Percentiles rank a stretch among this genome's conserved stretches.
These are phyloP conservation scores for Bipolaris oryzae DNA, from an alignment of 2,329 filamentous ascomycete genomes.

Conservation along the genomic window DNA sequence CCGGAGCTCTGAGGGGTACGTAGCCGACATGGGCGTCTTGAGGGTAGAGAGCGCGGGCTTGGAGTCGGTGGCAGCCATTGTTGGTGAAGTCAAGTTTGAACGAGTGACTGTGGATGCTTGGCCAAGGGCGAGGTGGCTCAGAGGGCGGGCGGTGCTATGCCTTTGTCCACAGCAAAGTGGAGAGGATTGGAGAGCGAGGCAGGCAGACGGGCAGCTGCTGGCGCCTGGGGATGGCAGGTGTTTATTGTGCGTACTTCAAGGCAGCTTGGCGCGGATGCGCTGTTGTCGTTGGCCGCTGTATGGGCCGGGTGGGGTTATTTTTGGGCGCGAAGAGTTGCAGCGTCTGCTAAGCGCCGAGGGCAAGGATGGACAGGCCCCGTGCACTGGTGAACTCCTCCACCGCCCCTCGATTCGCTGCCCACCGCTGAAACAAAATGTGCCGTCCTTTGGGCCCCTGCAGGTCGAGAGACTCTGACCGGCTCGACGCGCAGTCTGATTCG, in stretches of 20 bases:
- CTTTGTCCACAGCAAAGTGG: slow-evolving; percentile 36
- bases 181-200: slow-evolving; percentile 35
- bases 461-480: slow-evolving; percentile 25
- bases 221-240: slow-evolving; percentile 34
- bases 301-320: slow-evolving; percentile 32
- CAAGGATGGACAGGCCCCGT: slow-evolving; percentile 24
- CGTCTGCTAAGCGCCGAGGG: slow-evolving; percentile 41
- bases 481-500: slow-evolving; percentile 36
- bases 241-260: slow-evolving; percentile 38
- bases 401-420: slow-evolving; percentile 26
- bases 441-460: slow-evolving; percentile 48
- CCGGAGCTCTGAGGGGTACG: slow-evolving; percentile 58
- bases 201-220: slow-evolving; percentile 34
- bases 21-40: slow-evolving; percentile 66
- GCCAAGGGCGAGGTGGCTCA: slow-evolving; percentile 17
- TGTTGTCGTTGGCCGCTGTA: slow-evolving; percentile 43
- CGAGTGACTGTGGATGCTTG: slow-evolving; percentile 38
- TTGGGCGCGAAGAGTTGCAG: slow-evolving; percentile 36
- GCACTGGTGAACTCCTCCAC: slow-evolving; percentile 24
- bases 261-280: slow-evolving; percentile 33
- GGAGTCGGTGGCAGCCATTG: slow-evolving; percentile 49
- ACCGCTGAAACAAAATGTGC: slow-evolving; percentile 44
- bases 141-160: slow-evolving; percentile 30
- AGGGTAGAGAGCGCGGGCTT: slow-evolving; percentile 52
- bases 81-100: slow-evolving; percentile 17